Evolutionary conservation across 371 early-diverging fungal species (phyloP).

Genomic region (Mortierella sp.): DNA sequence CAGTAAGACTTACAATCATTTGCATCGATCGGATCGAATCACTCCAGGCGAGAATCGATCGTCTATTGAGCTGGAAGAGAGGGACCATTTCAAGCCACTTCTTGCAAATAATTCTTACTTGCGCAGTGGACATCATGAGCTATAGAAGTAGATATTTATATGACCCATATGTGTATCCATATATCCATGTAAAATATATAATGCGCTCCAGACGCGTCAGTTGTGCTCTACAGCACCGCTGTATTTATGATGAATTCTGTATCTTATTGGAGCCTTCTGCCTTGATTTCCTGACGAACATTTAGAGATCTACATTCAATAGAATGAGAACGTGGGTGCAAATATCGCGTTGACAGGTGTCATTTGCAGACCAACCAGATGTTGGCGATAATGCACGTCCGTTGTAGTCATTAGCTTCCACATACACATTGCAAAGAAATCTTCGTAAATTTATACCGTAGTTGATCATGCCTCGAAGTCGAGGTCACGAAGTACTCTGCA

Average conservation of each 20-base stretch:
- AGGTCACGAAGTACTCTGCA: not conserved
- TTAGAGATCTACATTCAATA: too few relatives aligned
- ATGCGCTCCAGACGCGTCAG: too few relatives aligned
- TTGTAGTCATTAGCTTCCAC: too few relatives aligned
- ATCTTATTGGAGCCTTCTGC: too few relatives aligned
- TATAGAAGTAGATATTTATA: too few relatives aligned
- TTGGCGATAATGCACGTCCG: not conserved
- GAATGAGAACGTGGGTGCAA: too few relatives aligned
- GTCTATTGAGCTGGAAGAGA: conserved; percentile 7
- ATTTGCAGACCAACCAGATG: not conserved
- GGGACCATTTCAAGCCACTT: not conserved
- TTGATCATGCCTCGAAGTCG: not conserved
- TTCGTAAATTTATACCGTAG: not conserved
- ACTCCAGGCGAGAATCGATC: not conserved
- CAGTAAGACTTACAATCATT: not conserved
- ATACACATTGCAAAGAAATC: too few relatives aligned
- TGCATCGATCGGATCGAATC: not conserved
- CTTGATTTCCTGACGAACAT: too few relatives aligned
- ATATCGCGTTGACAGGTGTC: not conserved
- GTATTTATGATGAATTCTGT: too few relatives aligned
- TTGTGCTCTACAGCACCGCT: too few relatives aligned
- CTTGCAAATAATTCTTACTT: not conserved
- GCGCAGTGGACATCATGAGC: not conserved
- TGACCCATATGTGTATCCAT: too few relatives aligned
- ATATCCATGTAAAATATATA: too few relatives aligned